These are phyloP conservation scores for Letharia columbiana DNA, from an alignment of 495 filamentous ascomycete genomes.

Conservation along the genomic window DNA sequence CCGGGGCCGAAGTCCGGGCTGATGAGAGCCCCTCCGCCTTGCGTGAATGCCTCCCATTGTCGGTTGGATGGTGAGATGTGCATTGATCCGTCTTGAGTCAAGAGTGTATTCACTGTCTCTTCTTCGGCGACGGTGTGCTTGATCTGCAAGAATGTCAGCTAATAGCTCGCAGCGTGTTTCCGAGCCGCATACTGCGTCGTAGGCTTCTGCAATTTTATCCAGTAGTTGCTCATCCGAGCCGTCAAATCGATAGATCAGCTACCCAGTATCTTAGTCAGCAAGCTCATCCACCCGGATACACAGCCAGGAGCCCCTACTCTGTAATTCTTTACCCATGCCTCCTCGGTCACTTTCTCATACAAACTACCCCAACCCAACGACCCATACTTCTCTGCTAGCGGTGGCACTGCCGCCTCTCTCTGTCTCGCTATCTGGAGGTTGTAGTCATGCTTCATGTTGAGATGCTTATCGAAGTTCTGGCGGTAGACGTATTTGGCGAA, in stretches of 20 bases:
- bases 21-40: background rate
- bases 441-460: background rate
- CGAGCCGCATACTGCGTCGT: background rate
- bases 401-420: background rate
- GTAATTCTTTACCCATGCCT: slow-evolving; percentile 4
- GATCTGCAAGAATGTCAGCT: background rate
- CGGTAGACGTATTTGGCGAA: background rate
- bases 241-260: background rate
- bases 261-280: background rate
- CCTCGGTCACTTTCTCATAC: background rate
- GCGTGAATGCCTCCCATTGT: background rate
- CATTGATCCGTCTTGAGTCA: background rate
- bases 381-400: background rate
- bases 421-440: background rate
- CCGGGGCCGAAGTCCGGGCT: background rate
- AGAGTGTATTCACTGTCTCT: background rate
- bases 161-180: background rate
- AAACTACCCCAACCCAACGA: slow-evolving; percentile 2
- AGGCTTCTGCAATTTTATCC: background rate
- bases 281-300: background rate
- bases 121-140: background rate
- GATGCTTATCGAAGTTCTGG: background rate
- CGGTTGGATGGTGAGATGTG: background rate
- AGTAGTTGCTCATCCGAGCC: background rate
- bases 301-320: background rate